Evolutionary conservation across 1,284 basidiomycete species (phyloP), one percentile per base, ranked within the genome.

Genomic region (Ganoderma lingzhi): DNA sequence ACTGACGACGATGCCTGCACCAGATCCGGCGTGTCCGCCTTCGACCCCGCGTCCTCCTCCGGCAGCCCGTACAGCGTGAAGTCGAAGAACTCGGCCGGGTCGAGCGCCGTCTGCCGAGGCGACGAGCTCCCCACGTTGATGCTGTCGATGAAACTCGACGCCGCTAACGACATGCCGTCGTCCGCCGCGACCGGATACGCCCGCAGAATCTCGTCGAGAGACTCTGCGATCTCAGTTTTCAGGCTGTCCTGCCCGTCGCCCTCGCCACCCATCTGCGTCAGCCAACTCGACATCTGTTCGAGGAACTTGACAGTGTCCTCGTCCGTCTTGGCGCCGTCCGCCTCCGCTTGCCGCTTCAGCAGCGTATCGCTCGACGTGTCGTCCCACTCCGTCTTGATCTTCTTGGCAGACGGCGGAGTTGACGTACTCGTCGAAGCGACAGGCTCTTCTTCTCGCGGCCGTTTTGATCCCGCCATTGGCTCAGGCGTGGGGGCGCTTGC

Each of bases 381-480:
- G 60, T 91, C 90, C 88, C 88, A 92, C 65, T 93, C 91, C 15
- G 84, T 87, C 83, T 90, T 93, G 53, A 80, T 76, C 63, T 90
- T 88, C 81, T 94, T 94, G 23, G 90, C 88, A 4, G 91, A 89
- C 2, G 88, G 88, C 68, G 84, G 83, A 8, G 71, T 65, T 3
- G 83, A 80, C 37, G 82, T 80, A 23, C 75, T 73, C 48, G 80
- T 76, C 48, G 78, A 76, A 0, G 78, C 74, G 6, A 75, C 72
- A 0, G 78, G 66, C 10, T 89, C 90, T 19, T 93, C 92, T 65
- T 92, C 90, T 23, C 90, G 87, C 30, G 80, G 81, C 35, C 91
- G 86, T 75, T 93, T 93, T 53, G 77, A 73, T 62, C 83, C 83
- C 44, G 72, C 68, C 53, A 78, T 76, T 9, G 76, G 66, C 10